Percentiles rank a stretch among this genome's conserved stretches.
These are phyloP conservation scores for Cryptosporidium ubiquitum DNA, from an alignment of 169 alveolate genomes.

Conservation along the genomic window DNA sequence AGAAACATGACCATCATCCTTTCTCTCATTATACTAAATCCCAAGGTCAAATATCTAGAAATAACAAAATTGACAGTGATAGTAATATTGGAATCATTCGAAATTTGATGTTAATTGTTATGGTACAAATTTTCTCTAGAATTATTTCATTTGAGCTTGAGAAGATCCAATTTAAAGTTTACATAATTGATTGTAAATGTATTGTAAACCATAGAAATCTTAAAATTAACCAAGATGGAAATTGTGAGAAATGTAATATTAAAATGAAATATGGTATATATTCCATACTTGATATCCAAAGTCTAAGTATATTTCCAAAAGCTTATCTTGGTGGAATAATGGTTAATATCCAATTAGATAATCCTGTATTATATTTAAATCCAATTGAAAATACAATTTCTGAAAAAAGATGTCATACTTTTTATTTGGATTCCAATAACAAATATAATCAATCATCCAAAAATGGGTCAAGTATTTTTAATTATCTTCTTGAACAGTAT, in stretches of 20 bases:
- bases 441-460: not conserved
- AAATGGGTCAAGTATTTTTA: not conserved
- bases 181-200: conserved; percentile 34
- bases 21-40: not conserved
- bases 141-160: not conserved
- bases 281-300: not conserved
- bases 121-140: conserved; percentile 46
- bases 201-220: not conserved
- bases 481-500: conserved; percentile 5
- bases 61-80: not conserved
- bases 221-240: conserved; percentile 1
- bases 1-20: not conserved
- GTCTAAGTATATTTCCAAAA: conserved; percentile 7
- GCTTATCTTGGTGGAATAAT: conserved; percentile 57
- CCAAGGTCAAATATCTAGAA: not conserved
- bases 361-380: not conserved
- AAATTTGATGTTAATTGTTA: conserved; percentile 28
- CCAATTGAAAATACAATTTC: conserved; percentile 32
- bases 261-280: conserved; percentile 13
- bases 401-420: conserved; percentile 39
- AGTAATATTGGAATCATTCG: conserved; percentile 40
- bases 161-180: conserved; percentile 5
- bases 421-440: conserved; percentile 14
- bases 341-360: not conserved
- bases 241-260: conserved; percentile 21